Evolutionary conservation across 2,329 filamentous ascomycete genomes (phyloP).

Genomic region (Chaetomiaceae sp.): DNA sequence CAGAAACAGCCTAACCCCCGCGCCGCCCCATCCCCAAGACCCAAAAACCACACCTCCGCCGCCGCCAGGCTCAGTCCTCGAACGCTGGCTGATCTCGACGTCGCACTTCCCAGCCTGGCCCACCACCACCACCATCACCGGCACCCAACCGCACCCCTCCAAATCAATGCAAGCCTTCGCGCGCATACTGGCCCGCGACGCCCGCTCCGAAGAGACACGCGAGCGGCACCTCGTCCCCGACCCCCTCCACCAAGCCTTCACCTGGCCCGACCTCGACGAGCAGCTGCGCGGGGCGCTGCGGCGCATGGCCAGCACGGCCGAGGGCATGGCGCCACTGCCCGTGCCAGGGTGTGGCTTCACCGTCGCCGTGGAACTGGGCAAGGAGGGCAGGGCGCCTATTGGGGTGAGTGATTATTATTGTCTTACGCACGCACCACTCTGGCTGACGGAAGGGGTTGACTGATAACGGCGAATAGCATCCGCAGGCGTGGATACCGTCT

Average conservation of each 20-base stretch:
- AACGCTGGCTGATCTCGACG: conserved; percentile 60
- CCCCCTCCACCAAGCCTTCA: conserved; percentile 31
- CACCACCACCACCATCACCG: not conserved
- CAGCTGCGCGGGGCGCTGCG: conserved; percentile 65
- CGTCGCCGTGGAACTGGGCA: conserved; percentile 67
- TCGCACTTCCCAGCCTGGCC: conserved; percentile 47
- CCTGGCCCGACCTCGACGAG: conserved; percentile 63
- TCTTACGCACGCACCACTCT: not conserved
- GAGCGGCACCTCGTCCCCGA: conserved; percentile 15
- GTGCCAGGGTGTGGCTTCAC: conserved; percentile 63
- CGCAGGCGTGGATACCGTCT: conserved; percentile 58
- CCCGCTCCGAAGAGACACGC: conserved; percentile 21
- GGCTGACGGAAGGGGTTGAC: not conserved
- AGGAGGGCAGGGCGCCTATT: conserved; percentile 55
- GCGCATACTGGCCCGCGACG: conserved; percentile 19
- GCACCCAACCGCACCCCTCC: conserved; percentile 11
- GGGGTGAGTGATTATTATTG: conserved; percentile 41
- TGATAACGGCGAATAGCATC: conserved; percentile 39
- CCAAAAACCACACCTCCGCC: conserved; percentile 4
- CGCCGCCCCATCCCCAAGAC: no score
- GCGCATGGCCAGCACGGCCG: conserved; percentile 56
- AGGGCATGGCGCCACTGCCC: conserved; percentile 55
- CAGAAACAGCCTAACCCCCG: not conserved
- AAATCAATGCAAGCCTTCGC: conserved; percentile 30
- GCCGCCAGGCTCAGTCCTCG: conserved; percentile 42